Evolutionary conservation across 2,329 filamentous ascomycete species (phyloP), one percentile per base, ranked within the genome.

Genomic region (Pseudocercospora musae): DNA sequence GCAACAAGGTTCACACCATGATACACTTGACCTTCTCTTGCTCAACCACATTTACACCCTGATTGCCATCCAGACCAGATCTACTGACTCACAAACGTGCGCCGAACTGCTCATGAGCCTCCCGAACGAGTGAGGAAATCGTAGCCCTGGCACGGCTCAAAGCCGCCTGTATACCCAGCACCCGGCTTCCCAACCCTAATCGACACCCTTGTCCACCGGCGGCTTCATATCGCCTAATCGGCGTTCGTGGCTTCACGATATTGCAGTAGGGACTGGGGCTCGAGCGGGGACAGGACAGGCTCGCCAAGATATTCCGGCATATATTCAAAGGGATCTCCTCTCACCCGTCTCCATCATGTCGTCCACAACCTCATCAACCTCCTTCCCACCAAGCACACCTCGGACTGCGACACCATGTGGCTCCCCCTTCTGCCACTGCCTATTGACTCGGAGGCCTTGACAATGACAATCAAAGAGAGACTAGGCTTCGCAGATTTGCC

Each of bases 401-500:
- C 13, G 25, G 11, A 25, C 10, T 10, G 21, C 25, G 23, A 29
- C 48, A 29, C 6, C 1, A 54, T 54, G 52, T 54, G 52, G 52
- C 52, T 54, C 29, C 52, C 52, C 2, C 52, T 54, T n/a, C 31
- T 54, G 2, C 52, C 52, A 40, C 29, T 54, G 0, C 52, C 52
- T 3, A 3, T 21, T 29, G 52, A 40, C 18, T 23, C 49, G n/a
- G 31, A 18, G 7, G 49, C 23, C 25, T n/a, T 53, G 5, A 31
- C 52, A 9, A 54, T 53, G 5, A 31, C 52, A 9, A 54, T 37
- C 57, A 58, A 48, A 52, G 42, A 11, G 8, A 58, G 58, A 44
- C 48, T 58, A 8, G 44, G 53, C 31, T 62, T 65, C 53, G 56
- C 59, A 11, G 62, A 60, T 13, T 52, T 66, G 11, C 60, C 63